Percentiles rank a stretch among this genome's conserved stretches.
Conservation (phyloP, 805 yeast genomes). For the Suhomyces faveliae region DNA sequence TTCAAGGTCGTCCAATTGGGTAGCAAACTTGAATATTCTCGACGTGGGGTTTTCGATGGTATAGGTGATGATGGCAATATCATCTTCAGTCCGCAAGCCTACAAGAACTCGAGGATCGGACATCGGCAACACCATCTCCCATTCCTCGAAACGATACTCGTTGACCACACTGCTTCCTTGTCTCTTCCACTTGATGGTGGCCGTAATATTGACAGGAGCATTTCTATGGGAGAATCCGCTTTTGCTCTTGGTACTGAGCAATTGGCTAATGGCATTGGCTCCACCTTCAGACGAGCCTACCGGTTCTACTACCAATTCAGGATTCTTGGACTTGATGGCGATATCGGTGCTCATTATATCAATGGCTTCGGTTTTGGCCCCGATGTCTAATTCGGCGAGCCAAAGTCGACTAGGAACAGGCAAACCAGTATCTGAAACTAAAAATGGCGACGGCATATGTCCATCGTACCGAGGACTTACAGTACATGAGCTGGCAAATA, state of each 20-base stretch:
- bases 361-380: constrained; percentile 7
- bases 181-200: constrained; percentile 35
- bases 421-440: constrained; percentile 24
- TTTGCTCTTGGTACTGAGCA: constrained; percentile 36
- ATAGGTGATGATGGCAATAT: constrained; percentile 39
- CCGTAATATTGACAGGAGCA: constrained; percentile 23
- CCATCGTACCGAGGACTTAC: constrained; percentile 28
- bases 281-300: constrained; percentile 6
- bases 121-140: constrained; percentile 58
- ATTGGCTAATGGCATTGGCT: constrained; percentile 10
- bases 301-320: constrained; percentile 24
- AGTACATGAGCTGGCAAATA: constrained; percentile 21
- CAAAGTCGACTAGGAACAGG: constrained; percentile 32
- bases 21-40: constrained; percentile 60
- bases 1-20: constrained; percentile 27
- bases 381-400: constrained; percentile 18
- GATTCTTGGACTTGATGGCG: constrained; percentile 23
- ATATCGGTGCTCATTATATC: constrained; percentile 17
- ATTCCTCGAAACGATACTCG: constrained; percentile 33
- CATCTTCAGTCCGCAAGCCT: constrained; percentile 20
- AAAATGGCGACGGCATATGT: constrained; percentile 41
- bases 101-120: constrained; percentile 69
- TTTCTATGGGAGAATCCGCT: constrained; percentile 41
- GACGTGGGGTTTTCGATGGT: constrained; percentile 75
- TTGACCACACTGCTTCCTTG: constrained; percentile 19